These are phyloP conservation scores for Microsporum canis DNA, from an alignment of 2,329 filamentous ascomycete species.

Conservation along the genomic window DNA sequence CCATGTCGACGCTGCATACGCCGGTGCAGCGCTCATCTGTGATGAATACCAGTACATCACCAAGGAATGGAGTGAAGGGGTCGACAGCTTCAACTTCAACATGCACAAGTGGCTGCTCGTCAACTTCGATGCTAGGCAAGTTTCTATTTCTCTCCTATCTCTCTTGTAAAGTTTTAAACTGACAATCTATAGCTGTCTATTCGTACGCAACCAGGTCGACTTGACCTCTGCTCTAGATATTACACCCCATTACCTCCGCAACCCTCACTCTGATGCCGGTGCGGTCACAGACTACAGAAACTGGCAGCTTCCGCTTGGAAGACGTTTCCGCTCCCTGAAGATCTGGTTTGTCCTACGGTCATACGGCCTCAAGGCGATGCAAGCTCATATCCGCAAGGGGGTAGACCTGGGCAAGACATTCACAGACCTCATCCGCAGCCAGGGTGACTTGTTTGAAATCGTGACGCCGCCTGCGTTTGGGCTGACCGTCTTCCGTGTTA, in stretches of 20 bases:
- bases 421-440: slow-evolving; percentile 44
- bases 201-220: slow-evolving; percentile 60
- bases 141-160: not conserved
- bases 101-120: slow-evolving; percentile 96
- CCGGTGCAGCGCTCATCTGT: slow-evolving; percentile 70
- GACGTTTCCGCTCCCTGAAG: slow-evolving; percentile 79
- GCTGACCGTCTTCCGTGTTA: slow-evolving; percentile 63
- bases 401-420: slow-evolving; percentile 62
- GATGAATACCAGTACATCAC: slow-evolving; percentile 67
- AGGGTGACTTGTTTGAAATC: slow-evolving; percentile 63
- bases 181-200: slow-evolving; percentile 56
- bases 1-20: slow-evolving; percentile 88
- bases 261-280: slow-evolving; percentile 66
- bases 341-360: slow-evolving; percentile 87
- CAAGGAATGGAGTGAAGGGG: slow-evolving; percentile 45
- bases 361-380: slow-evolving; percentile 68
- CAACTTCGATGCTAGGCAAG: slow-evolving; percentile 64
- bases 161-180: slow-evolving; percentile 7
- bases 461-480: slow-evolving; percentile 65
- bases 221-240: slow-evolving; percentile 71
- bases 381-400: slow-evolving; percentile 58
- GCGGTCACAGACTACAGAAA: slow-evolving; percentile 91
- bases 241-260: slow-evolving; percentile 70
- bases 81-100: slow-evolving; percentile 89
- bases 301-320: slow-evolving; percentile 90